Evolutionary conservation across 805 yeast species (phyloP), one percentile per base, ranked within the genome.

Genomic region (Scheffersomyces coipomensis): DNA sequence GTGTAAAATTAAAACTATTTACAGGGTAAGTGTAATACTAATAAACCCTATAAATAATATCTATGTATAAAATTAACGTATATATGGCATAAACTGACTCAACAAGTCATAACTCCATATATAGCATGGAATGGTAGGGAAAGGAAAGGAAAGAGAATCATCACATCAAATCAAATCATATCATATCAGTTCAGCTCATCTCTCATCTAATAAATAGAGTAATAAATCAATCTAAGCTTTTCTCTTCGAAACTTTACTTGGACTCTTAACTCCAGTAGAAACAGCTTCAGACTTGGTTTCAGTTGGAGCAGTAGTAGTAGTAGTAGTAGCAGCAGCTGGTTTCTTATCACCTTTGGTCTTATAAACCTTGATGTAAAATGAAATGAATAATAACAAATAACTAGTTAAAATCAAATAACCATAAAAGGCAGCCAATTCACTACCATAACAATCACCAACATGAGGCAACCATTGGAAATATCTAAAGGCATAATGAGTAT

Each of bases 351-450:
- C 63, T 38, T 66, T 62, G 54, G 70, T 75, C 64, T 77, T 80
- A 78, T 91, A 91, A 39, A 87, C 87, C 58, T 80, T 81, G 62
- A 89, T 82, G 81, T 91, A 91, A 78, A 91, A 91, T 38, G 89
- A 83, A 60, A 91, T 88, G 76, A 91, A 91, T 57, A 91, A 74
- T 53, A 91, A 77, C 71, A 91, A 74, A 72, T 91, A 91, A 39
- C 93, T 83, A 42, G 95, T 83, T 66, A 91, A 76, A 56, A 91
- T 86, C 63, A 82, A 72, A 66, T 88, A 88, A 35, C 99, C 99
- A 58, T 81, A 85, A 38, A 83, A 81, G 39, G 98, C 99, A 46
- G 99, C 98, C 52, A 79, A 78, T 68, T 87, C 95, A 43, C 89
- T 83, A 48, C 99, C 99, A 57, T 85, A 78, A 68, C 99, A 91